A percentile compares a stretch with the other conserved stretches of the same genome.
These are phyloP conservation scores for Ceratonia siliqua DNA, from an alignment of 306 rosid species.

Conservation along the genomic window DNA sequence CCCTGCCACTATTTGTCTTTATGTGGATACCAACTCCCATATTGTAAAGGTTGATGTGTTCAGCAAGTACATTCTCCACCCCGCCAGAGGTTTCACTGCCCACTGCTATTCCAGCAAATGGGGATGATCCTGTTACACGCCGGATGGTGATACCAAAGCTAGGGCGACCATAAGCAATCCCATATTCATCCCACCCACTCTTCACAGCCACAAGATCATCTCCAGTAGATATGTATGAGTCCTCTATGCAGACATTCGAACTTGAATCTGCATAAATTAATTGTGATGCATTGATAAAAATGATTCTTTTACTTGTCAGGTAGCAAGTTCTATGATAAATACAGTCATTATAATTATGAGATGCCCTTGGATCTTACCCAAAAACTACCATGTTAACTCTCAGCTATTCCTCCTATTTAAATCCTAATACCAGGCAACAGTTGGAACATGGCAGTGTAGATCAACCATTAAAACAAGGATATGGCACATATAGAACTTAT, in stretches of 20 bases:
- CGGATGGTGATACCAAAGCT: slow-evolving; percentile 72
- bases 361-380: not conserved
- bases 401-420: too few species aligned
- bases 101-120: slow-evolving; percentile 75
- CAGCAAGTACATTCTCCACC: slow-evolving; percentile 74
- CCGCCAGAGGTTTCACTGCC: slow-evolving; percentile 99
- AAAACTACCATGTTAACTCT: not conserved
- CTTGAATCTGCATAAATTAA: slow-evolving; percentile 68
- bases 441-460: not conserved
- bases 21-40: slow-evolving; percentile 82
- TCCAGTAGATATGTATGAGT: slow-evolving; percentile 80
- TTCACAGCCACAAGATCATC: slow-evolving; percentile 90
- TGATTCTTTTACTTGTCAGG: not conserved
- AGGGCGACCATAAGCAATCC: slow-evolving; percentile 75
- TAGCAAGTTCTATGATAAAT: not conserved
- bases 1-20: slow-evolving; percentile 83
- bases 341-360: not conserved
- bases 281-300: not conserved
- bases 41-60: slow-evolving; percentile 73
- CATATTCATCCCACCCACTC: slow-evolving; percentile 96
- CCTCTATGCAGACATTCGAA: slow-evolving; percentile 90
- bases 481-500: not conserved
- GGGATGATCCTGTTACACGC: slow-evolving; percentile 73
- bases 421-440: too few species aligned
- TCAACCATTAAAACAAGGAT: not conserved